Evolutionary conservation across 139 green algal species (phyloP), one percentile per base, ranked within the genome.

Genomic region (Pseudopediastrum boryanum): DNA sequence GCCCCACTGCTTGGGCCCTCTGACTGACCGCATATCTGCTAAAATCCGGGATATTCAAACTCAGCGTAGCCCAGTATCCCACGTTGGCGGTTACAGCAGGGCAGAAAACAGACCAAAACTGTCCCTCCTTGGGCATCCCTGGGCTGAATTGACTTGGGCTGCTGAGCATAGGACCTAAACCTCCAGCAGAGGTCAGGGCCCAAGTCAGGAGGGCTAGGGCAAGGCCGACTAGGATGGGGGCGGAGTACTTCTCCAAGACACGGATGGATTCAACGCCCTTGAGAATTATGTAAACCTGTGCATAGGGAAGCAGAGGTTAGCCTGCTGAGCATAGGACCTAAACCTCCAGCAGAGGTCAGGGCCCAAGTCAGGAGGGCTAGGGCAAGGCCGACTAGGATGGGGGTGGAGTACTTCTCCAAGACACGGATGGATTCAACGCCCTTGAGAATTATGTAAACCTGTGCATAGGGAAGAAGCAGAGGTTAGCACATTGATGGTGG

Each of bases 1-100:
- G 92, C 10, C 92, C 92, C 54, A 90, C 7, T 33, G 91, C 42
- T 31, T 92, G 85, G 12, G 65, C 81, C 1, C 62, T 16, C 72
- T 93, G 89, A 25, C 62, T 84, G 23, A 69, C 72, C 0, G 89
- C 82, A 71, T 88, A 92, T 58, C 72, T 95, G 89, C 50, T 91
- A 83, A 94, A 95, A 72, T 96, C 93, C 13, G 89, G 83, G 27
- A 97, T 95, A 88, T 97, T 97, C 58, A 96, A 86, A 8, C 56
- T 83, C 31, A 97, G 89, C 0, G 92, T 97, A 23, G 91, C 90
- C 92, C 90, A 95, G 66, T 93, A 93, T 23, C 90, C 85, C 23
- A 96, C 85, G 63, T 95, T 92, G 27, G 93, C 92, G 5, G 92
- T 96, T 3, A 96, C 72, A 0, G 86, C 78, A 0, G 89, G 87